Evolutionary conservation across 2,329 filamentous ascomycete species (phyloP).

Genomic region (Mycosphaerelloides madeirae): DNA sequence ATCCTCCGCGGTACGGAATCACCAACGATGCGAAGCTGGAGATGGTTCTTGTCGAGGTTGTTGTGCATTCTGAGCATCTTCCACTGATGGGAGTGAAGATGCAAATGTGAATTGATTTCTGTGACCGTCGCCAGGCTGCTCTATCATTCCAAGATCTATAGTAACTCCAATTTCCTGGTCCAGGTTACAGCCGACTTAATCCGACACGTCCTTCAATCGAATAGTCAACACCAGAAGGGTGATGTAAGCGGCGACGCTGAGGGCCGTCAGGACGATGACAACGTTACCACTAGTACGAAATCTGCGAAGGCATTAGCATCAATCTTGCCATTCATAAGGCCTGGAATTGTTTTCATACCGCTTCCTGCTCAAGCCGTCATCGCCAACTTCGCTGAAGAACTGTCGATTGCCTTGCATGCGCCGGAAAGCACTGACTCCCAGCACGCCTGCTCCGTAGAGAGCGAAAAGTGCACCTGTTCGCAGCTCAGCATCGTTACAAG

Average conservation of each 20-base stretch:
- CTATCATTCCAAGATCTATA: too few relatives aligned
- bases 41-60: too few relatives aligned
- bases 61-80: too few relatives aligned
- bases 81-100: too few relatives aligned
- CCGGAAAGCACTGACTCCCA: conserved; percentile 78
- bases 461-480: conserved; percentile 68
- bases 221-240: conserved; percentile 57
- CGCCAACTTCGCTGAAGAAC: conserved; percentile 69
- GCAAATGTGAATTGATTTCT: too few relatives aligned
- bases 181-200: too few relatives aligned
- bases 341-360: conserved; percentile 14
- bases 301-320: conserved; percentile 30
- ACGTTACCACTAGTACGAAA: conserved; percentile 65
- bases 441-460: conserved; percentile 78
- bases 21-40: too few relatives aligned
- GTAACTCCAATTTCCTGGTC: too few relatives aligned
- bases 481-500: neutral
- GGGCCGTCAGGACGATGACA: conserved; percentile 56
- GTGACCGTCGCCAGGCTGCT: too few relatives aligned
- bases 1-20: too few relatives aligned
- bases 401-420: conserved; percentile 89
- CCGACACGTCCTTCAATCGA: conserved; percentile 39
- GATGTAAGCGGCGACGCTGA: conserved; percentile 59
- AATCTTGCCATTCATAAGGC: neutral
- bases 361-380: conserved; percentile 57